Conservation (phyloP, 179 eudicot genomes). For the Vitellaria paradoxa region DNA sequence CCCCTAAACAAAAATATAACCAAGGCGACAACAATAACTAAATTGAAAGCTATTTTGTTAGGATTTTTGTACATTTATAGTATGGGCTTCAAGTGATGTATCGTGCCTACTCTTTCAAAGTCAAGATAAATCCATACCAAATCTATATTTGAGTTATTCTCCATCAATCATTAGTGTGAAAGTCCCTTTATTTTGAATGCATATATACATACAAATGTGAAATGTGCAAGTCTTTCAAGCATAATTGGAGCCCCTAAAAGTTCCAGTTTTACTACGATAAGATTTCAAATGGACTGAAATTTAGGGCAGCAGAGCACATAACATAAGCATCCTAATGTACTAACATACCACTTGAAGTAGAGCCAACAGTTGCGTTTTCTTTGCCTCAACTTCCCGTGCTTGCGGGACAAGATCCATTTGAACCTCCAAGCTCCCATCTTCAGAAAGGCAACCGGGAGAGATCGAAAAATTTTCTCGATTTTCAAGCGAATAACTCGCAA, state of each 20-base stretch:
- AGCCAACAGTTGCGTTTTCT: conserved; percentile 62
- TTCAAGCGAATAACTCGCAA: conserved; percentile 55
- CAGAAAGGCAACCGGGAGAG: conserved; percentile 25
- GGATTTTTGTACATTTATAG: too few species aligned
- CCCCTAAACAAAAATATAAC: too few species aligned
- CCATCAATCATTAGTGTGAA: too few species aligned
- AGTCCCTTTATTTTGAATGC: too few species aligned
- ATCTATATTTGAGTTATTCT: too few species aligned
- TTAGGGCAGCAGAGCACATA: neutral
- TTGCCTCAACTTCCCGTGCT: conserved; percentile 40
- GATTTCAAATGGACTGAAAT: too few species aligned
- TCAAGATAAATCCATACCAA: too few species aligned
- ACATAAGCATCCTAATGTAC: neutral
- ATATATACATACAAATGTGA: too few species aligned
- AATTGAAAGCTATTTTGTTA: too few species aligned
- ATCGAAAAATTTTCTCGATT: conserved; percentile 23
- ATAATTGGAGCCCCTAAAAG: neutral
- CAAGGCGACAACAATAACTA: too few species aligned
- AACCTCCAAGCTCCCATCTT: conserved; percentile 28
- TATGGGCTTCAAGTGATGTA: too few species aligned
- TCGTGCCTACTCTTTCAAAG: too few species aligned
- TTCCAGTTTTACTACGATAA: neutral
- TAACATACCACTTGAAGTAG: conserved; percentile 73
- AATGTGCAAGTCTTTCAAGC: neutral
- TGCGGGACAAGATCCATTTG: conserved; percentile 25